Conservation (phyloP, 2,329 filamentous ascomycete genomes). For the Aspergillus calidoustus region DNA sequence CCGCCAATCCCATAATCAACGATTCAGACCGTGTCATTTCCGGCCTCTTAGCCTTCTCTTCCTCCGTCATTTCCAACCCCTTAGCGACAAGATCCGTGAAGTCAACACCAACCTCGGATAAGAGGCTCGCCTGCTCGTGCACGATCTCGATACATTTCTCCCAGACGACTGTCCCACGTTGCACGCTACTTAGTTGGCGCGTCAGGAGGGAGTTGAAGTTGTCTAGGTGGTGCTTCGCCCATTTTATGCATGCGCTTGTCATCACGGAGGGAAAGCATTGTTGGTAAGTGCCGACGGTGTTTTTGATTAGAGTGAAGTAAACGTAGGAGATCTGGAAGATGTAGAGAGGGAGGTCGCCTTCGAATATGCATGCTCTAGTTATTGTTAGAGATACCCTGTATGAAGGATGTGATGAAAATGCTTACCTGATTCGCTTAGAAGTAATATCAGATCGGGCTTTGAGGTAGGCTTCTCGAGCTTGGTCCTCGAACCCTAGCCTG, state of each 20-base stretch:
- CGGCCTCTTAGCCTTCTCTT: conserved; percentile 26
- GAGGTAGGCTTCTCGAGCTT: conserved; percentile 84
- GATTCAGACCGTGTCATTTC: conserved; percentile 33
- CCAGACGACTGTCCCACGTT: conserved; percentile 76
- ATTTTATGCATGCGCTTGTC: conserved; percentile 95
- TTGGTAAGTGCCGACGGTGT: conserved; percentile 90
- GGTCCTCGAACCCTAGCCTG: conserved; percentile 85
- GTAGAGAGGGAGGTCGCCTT: conserved; percentile 88
- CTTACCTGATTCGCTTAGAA: conserved; percentile 78
- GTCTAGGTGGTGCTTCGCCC: conserved; percentile 95
- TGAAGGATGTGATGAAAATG: not conserved
- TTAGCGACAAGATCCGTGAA: conserved; percentile 80
- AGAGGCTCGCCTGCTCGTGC: conserved; percentile 75
- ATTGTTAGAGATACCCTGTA: conserved; percentile 29
- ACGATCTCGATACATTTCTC: conserved; percentile 81
- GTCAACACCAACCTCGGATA: conserved; percentile 86
- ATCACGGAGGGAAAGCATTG: conserved; percentile 80
- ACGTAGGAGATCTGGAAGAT: conserved; percentile 95
- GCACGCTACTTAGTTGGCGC: conserved; percentile 84
- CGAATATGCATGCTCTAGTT: conserved; percentile 85
- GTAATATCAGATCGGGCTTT: conserved; percentile 77
- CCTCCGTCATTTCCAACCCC: conserved; percentile 42
- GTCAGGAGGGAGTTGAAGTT: conserved; percentile 83
- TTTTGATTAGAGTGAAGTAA: conserved; percentile 92
- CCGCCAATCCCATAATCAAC: conserved; percentile 26